Evolutionary conservation across 2,329 filamentous ascomycete genomes (phyloP).

Genomic region (Penicillium sp.): DNA sequence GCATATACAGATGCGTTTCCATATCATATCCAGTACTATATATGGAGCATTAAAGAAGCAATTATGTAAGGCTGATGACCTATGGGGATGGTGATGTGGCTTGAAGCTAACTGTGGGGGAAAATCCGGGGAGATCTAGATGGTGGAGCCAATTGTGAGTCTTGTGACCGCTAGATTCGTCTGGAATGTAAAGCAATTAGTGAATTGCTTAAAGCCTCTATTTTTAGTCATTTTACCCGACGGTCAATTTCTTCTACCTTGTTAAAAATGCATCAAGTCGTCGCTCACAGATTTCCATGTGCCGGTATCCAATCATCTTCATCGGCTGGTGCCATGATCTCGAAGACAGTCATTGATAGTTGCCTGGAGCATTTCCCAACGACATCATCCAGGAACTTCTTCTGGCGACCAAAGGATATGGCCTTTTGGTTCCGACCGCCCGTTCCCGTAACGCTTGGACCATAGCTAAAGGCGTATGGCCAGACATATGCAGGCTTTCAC

Average conservation of each 20-base stretch:
- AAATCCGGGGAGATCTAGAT: slow-evolving; percentile 1
- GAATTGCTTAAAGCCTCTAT: neutral
- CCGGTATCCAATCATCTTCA: neutral
- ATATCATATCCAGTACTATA: neutral
- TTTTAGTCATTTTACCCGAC: neutral
- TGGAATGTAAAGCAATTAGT: neutral
- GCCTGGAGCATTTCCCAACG: neutral
- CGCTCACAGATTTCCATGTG: neutral
- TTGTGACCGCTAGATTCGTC: neutral
- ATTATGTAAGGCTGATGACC: neutral
- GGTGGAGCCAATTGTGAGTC: neutral
- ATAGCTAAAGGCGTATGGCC: neutral
- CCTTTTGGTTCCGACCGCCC: neutral
- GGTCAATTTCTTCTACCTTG: neutral
- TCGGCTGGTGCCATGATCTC: neutral
- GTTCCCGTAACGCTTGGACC: slow-evolving; percentile 2
- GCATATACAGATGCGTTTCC: neutral
- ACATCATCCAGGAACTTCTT: neutral
- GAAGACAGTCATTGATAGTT: neutral
- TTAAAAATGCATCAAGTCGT: neutral
- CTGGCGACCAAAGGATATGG: neutral
- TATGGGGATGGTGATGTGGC: neutral
- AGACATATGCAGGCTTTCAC: neutral
- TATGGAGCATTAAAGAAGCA: neutral
- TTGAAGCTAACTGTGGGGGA: neutral